Evolutionary conservation across 73 alveolate genomes (phyloP).

Genomic region (Paraurostyla sp.): DNA sequence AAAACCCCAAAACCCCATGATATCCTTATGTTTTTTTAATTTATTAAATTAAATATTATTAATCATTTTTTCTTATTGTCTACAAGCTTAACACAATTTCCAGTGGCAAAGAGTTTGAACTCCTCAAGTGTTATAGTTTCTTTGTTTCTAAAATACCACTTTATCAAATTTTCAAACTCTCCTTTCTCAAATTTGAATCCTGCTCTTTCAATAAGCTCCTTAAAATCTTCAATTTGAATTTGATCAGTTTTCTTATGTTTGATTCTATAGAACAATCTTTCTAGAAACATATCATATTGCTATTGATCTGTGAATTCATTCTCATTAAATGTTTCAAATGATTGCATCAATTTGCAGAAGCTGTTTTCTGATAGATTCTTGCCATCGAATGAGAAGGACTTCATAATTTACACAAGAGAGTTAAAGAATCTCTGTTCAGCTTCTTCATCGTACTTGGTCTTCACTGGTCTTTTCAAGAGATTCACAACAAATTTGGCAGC

Average conservation of each 20-base stretch:
- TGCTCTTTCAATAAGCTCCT: conserved; percentile 75
- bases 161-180: conserved; percentile 71
- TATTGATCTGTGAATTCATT: conserved; percentile 75
- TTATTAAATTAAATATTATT: not conserved
- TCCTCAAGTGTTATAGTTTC: conserved; percentile 76
- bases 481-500: conserved; percentile 75
- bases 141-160: conserved; percentile 78
- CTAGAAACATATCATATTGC: conserved; percentile 78
- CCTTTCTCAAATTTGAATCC: conserved; percentile 78
- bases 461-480: conserved; percentile 66
- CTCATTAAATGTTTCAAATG: conserved; percentile 68
- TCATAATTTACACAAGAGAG: conserved; percentile 64
- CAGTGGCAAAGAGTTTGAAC: conserved; percentile 75
- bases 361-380: conserved; percentile 62
- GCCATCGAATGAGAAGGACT: conserved; percentile 63
- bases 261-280: conserved; percentile 72
- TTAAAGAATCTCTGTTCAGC: conserved; percentile 72
- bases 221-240: conserved; percentile 71
- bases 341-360: conserved; percentile 69
- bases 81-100: conserved; percentile 64
- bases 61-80: conserved; percentile 57
- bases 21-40: not conserved
- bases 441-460: conserved; percentile 75
- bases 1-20: too few relatives aligned
- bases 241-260: conserved; percentile 68